Evolutionary conservation across 306 rosid species (phyloP), one percentile per base, ranked within the genome.

Genomic region (Fagus sylvatica): DNA sequence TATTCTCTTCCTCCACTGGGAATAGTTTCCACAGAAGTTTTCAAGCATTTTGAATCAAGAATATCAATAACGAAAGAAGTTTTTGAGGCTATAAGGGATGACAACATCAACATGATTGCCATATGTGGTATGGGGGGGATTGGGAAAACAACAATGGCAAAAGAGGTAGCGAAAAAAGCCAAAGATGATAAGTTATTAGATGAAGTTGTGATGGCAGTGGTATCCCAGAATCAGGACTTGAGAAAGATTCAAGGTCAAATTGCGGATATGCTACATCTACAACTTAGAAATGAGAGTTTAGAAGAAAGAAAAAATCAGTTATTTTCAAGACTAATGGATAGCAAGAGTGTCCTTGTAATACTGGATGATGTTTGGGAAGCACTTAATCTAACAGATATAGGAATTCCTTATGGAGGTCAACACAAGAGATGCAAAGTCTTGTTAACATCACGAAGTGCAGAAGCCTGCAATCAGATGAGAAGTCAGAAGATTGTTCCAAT

Each of bases 301-400:
- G 46, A 62, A 71, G 78, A 19, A 5, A 71, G 71, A 74, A 62
- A 83, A 5, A 0, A 2, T 2, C 42, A 13, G 4, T 6, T 84
- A 4, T 40, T 0, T 1, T 34, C 73, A 1, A 53, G 85, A 16
- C 13, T 85, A 42, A 80, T 49, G 40, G 1, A n/a, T 0, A 22
- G 33, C 1, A 43, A 68, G 2, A 76, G 9, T 1, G 61, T 56
- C 3, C 41, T 88, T 4, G 12, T 88, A 16, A 71, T 88, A 30
- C 33, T 88, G 1, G 92, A 88, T 56, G 89, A 83, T 66, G 65
- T 88, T 0, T 83, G 89, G 89, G 66, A 40, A 2, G 51, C 34
- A 12, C 61, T 88, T 56, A 76, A 85, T 49, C 69, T 85, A 28
- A 67, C 69, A 49, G 22, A 1, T 1, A 53, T 87, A 0, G 87